These are phyloP conservation scores for Pichiaceae sp. DNA, from an alignment of 1,139 yeast species.

Conservation along the genomic window DNA sequence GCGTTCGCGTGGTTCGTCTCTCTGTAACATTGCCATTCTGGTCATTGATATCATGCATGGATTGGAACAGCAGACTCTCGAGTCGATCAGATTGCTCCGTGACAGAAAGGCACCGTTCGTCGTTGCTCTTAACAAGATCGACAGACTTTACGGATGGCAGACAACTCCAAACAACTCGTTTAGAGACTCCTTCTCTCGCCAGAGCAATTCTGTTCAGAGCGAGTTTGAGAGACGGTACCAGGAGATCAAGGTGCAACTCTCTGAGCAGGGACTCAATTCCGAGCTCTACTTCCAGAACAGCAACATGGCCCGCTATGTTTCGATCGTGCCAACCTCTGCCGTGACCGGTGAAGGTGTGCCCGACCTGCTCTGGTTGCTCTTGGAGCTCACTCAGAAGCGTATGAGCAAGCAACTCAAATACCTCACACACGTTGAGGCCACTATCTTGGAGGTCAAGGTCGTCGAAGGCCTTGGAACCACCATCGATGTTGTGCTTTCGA, in stretches of 20 bases:
- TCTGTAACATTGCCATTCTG: conserved; percentile 97
- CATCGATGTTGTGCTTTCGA: conserved; percentile 92
- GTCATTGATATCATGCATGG: conserved; percentile 99
- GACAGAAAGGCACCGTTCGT: conserved; percentile 97
- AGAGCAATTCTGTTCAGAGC: conserved; percentile 74
- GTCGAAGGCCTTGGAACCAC: conserved; percentile 99
- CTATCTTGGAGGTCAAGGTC: conserved; percentile 95
- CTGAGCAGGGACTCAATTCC: conserved; percentile 98
- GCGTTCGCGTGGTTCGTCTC: conserved; percentile 97
- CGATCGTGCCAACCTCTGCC: conserved; percentile 97
- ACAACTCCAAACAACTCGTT: conserved; percentile 83
- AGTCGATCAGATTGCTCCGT: conserved; percentile 82
- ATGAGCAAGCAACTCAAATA: conserved; percentile 99
- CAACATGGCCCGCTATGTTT: conserved; percentile 86
- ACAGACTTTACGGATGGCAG: conserved; percentile 95
- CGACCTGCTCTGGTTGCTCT: conserved; percentile 89
- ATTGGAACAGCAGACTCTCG: conserved; percentile 93
- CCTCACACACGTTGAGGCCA: conserved; percentile 87
- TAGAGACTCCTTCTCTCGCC: conserved; percentile 86
- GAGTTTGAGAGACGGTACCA: conserved; percentile 87
- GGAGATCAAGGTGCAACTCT: conserved; percentile 80
- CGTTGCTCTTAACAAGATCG: conserved; percentile 95
- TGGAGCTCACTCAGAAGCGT: conserved; percentile 95
- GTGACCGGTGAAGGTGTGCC: conserved; percentile 99
- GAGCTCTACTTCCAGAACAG: conserved; percentile 93